Base-by-base conservation (phyloP, 176 grass and related monocot species). In the Oryza brachyantha region DNA sequence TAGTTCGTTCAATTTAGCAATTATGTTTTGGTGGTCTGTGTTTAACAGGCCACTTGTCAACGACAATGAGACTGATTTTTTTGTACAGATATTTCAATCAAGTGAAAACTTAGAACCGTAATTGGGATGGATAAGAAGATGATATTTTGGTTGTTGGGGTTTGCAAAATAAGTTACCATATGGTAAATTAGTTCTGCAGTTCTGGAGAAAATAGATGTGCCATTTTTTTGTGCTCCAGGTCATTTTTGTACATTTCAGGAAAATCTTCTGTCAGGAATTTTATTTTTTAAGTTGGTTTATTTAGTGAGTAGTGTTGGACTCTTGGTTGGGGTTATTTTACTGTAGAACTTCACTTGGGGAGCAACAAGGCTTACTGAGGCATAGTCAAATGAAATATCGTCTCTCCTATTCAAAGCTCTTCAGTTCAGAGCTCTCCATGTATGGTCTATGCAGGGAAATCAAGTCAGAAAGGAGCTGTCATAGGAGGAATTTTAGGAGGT, bases 401-500 rank as follows among this genome's bases (percentile, higher is more conserved):
- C n/a, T n/a, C n/a, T n/a, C n/a, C n/a, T n/a, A n/a, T n/a, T n/a
- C n/a, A n/a, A n/a, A n/a, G n/a, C n/a, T n/a, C n/a, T n/a, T n/a
- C n/a, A n/a, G n/a, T n/a, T n/a, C n/a, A n/a, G n/a, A n/a, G n/a
- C n/a, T n/a, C n/a, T n/a, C n/a, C n/a, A n/a, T n/a, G n/a, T n/a
- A n/a, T 46, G 61, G 71, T 66, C 31, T 8, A 61, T 81, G 64
- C 66, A 97, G 88, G 73, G 58, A 90, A 81, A 65, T 93, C 93
- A 46, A 84, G 72, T 36, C 36, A n/a, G 13, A 90, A 86, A 45
- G 52, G 77, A 52, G 93, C 76, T n/a, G 83, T 93, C 45, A 88
- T 87, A 70, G 93, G 87, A 88, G 90, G 79, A 59, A 63, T 90
- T 78, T 26, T 77, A 2, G 90, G 90, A 72, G 93, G 83, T 75